A percentile compares a stretch with the other conserved stretches of the same genome.
phyloP scores from a whole-genome alignment of 495 filamentous ascomycete genomes.

The Trypethelium eluteriae region DNA sequence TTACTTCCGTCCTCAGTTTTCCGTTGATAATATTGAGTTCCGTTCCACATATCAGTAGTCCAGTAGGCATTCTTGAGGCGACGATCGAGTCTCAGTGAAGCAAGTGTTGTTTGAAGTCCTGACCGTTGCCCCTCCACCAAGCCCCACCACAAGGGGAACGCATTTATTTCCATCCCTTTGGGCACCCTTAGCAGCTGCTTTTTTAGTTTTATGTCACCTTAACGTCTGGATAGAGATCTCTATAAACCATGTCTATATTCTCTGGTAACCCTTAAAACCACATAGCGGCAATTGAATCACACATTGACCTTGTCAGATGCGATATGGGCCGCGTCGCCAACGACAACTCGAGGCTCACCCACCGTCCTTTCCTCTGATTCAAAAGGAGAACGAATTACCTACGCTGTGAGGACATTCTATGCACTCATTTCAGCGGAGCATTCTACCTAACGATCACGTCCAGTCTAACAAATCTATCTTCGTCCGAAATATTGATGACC shows the following conservation, averaged over 20 bases:
- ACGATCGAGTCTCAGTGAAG: too few relatives aligned
- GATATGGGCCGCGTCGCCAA: slow-evolving; percentile 69
- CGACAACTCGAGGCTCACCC: slow-evolving; percentile 76
- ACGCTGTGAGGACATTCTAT: slow-evolving; percentile 60
- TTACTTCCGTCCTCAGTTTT: too few relatives aligned
- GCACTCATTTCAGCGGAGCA: neutral
- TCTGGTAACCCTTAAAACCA: neutral
- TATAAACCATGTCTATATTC: neutral
- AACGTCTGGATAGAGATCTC: neutral
- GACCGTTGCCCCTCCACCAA: neutral
- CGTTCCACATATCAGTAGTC: too few relatives aligned
- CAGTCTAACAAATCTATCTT: slow-evolving; percentile 96
- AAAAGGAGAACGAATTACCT: slow-evolving; percentile 88
- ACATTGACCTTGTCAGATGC: slow-evolving; percentile 43
- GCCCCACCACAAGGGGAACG: neutral
- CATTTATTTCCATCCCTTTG: neutral
- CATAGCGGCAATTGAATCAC: neutral
- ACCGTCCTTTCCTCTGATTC: slow-evolving; percentile 84
- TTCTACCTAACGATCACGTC: neutral
- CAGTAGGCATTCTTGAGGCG: neutral
- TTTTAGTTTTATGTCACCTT: neutral
- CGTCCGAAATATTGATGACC: slow-evolving; percentile 84
- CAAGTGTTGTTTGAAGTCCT: neutral
- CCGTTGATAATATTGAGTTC: too few relatives aligned
- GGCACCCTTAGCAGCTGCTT: neutral